Conservation (phyloP, 108 stramenopile genomes). For the Pseudonitzschia delicatissima region DNA sequence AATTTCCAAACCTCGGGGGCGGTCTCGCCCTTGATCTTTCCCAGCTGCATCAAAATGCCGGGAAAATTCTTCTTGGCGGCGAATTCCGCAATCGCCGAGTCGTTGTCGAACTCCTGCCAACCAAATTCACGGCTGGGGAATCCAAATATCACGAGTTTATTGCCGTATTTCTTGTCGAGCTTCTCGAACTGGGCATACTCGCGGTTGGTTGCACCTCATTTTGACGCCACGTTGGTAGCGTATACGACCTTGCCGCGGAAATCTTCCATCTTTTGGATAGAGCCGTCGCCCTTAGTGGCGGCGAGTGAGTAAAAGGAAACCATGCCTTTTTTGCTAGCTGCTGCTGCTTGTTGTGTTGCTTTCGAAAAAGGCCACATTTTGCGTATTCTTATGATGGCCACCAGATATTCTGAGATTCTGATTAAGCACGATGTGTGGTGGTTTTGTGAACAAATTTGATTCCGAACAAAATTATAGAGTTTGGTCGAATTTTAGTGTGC, state of each 20-base stretch:
- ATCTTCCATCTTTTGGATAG: slow-evolving; percentile 32
- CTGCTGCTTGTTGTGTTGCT: not conserved
- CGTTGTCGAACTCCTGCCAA: slow-evolving; percentile 34
- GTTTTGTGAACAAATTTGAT: not conserved
- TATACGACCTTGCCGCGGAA: slow-evolving; percentile 42
- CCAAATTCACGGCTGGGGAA: slow-evolving; percentile 45
- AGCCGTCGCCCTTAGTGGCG: slow-evolving; percentile 26
- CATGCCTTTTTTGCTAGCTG: slow-evolving; percentile 11
- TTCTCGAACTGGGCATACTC: slow-evolving; percentile 46
- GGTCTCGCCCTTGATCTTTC: slow-evolving; percentile 25
- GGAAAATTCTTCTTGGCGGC: slow-evolving; percentile 34
- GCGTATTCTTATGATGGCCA: not conserved
- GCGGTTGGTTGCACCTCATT: slow-evolving; percentile 43
- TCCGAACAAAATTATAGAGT: too few species aligned
- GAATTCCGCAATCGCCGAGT: slow-evolving; percentile 32
- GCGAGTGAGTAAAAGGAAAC: slow-evolving; percentile 21
- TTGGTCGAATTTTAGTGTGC: too few species aligned
- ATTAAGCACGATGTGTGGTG: not conserved
- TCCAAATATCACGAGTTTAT: slow-evolving; percentile 32
- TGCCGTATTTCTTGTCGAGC: slow-evolving; percentile 34
- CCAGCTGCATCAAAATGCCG: slow-evolving; percentile 44
- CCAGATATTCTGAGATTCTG: not conserved
- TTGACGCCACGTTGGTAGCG: slow-evolving; percentile 43
- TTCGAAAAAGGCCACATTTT: not conserved
- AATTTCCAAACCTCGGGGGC: slow-evolving; percentile 41